phyloP scores from a whole-genome alignment of 768 basidiomycete species.

The Amylocystis lapponica region DNA sequence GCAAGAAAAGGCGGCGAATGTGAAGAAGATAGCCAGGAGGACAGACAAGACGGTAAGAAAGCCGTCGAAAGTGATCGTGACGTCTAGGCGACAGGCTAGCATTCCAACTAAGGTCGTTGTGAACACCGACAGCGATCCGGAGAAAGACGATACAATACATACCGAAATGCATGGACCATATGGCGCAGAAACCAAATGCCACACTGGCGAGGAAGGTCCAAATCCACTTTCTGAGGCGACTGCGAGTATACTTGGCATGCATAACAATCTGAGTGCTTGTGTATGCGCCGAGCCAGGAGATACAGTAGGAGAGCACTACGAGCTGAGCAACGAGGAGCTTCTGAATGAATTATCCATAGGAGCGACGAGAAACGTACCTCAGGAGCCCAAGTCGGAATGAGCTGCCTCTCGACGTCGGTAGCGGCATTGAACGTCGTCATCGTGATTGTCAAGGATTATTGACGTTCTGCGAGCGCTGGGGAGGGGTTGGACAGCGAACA shows the following conservation, averaged over 20 bases:
- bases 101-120: conserved; percentile 27
- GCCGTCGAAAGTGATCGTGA: conserved; percentile 16
- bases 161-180: conserved; percentile 29
- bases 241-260: conserved; percentile 23
- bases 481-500: too few relatives aligned
- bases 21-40: conserved; percentile 21
- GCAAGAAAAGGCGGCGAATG: conserved; percentile 21
- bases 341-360: neutral
- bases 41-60: conserved; percentile 20
- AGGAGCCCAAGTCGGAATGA: conserved; percentile 21
- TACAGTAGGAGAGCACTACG: conserved; percentile 21
- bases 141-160: conserved; percentile 1
- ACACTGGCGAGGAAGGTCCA: conserved; percentile 23
- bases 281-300: conserved; percentile 26
- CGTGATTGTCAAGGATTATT: too few relatives aligned
- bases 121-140: too few relatives aligned
- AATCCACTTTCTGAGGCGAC: conserved; percentile 12
- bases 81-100: conserved; percentile 24
- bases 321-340: conserved; percentile 13
- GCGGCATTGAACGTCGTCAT: too few relatives aligned
- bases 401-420: conserved; percentile 16
- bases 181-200: conserved; percentile 24
- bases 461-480: too few relatives aligned
- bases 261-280: conserved; percentile 27
- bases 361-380: conserved; percentile 11